Evolutionary conservation across 2,329 filamentous ascomycete genomes (phyloP).

Genomic region (Huntiella omanensis): DNA sequence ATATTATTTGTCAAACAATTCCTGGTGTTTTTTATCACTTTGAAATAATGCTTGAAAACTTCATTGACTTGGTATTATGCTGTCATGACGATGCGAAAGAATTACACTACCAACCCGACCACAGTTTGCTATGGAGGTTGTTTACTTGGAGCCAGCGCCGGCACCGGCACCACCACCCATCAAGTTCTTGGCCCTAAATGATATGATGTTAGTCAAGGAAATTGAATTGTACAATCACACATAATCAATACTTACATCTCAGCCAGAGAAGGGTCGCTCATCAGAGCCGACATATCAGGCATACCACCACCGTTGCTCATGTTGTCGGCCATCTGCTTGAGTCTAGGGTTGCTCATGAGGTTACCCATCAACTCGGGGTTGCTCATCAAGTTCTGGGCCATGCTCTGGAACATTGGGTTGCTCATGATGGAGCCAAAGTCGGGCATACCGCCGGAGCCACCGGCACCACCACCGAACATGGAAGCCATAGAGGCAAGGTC

Average conservation of each 20-base stretch:
- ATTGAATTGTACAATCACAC: not conserved
- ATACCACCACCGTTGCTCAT: conserved; percentile 61
- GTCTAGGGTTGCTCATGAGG: conserved; percentile 81
- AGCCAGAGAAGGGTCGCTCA: conserved; percentile 82
- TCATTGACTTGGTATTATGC: too few relatives aligned
- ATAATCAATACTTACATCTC: conserved; percentile 55
- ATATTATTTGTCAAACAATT: too few relatives aligned
- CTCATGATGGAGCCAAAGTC: conserved; percentile 77
- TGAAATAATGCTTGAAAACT: too few relatives aligned
- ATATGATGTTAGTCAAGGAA: not conserved
- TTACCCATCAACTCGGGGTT: conserved; percentile 86
- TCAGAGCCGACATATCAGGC: conserved; percentile 69
- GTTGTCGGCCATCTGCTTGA: conserved; percentile 71
- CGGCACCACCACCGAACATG: conserved; percentile 48
- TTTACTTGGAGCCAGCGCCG: conserved; percentile 13
- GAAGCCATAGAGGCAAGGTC: conserved; percentile 55
- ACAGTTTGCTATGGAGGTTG: too few relatives aligned
- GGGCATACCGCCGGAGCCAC: conserved; percentile 62
- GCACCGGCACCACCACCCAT: conserved; percentile 21
- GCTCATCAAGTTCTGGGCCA: conserved; percentile 95
- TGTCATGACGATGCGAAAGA: too few relatives aligned
- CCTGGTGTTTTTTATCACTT: too few relatives aligned
- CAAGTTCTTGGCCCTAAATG: conserved; percentile 25
- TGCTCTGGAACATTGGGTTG: conserved; percentile 95
- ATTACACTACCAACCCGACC: too few relatives aligned